Conservation (phyloP, 345 rosid species). For the Toxicodendron radicans region DNA sequence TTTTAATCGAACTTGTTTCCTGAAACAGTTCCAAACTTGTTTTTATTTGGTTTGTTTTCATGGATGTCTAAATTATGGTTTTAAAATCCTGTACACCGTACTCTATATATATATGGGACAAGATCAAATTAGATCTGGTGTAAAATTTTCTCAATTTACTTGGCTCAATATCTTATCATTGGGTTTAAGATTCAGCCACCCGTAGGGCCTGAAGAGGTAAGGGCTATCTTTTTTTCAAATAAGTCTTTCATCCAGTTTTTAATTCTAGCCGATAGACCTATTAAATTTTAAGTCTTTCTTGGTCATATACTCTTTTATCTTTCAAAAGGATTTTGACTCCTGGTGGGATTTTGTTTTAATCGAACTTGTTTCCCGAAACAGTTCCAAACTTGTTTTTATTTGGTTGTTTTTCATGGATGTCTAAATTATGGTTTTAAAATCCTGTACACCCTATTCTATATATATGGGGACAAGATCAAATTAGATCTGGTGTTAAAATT, state of each 20-base stretch:
- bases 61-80: neutral
- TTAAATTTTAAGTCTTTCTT: neutral
- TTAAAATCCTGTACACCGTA: neutral
- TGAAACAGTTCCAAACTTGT: neutral
- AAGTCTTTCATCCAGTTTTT: neutral
- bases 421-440: neutral
- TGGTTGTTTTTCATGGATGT: neutral
- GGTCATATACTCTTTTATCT: neutral
- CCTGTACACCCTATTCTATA: neutral
- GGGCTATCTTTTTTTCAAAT: constrained; percentile 10
- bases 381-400: neutral
- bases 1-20: neutral
- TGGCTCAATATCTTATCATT: neutral
- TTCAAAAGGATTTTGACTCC: neutral
- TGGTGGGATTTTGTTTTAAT: neutral
- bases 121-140: neutral
- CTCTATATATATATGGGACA: neutral
- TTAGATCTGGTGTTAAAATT: neutral
- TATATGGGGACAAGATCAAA: neutral
- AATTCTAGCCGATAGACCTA: constrained; percentile 3
- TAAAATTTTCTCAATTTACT: neutral
- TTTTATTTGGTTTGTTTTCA: neutral
- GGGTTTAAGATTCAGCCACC: constrained; percentile 44
- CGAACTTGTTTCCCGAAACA: neutral
- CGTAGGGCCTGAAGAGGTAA: constrained; percentile 72